phyloP scores from a whole-genome alignment of 1,284 basidiomycete genomes.

The Apiotrichum siamense region DNA sequence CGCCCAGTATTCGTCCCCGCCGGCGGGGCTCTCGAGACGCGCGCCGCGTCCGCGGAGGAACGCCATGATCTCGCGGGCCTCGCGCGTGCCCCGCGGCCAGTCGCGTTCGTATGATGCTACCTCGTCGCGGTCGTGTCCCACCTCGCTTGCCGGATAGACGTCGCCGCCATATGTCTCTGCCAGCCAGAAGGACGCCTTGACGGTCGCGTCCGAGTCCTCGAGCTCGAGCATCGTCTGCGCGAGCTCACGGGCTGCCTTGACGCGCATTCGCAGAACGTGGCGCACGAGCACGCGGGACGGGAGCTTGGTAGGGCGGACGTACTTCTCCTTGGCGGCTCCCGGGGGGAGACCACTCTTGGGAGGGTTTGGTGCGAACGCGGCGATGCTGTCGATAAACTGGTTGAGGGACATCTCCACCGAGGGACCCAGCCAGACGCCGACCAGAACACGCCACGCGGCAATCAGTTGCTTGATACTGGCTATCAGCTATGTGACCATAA shows the following conservation, averaged over 20 bases:
- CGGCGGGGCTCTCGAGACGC: slow-evolving; percentile 22
- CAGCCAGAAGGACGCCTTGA: slow-evolving; percentile 43
- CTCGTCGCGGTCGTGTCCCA: slow-evolving; percentile 17
- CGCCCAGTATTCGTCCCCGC: slow-evolving; percentile 28
- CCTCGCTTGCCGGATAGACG: slow-evolving; percentile 23
- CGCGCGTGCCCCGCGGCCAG: slow-evolving; percentile 30
- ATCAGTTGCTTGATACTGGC: slow-evolving; percentile 61
- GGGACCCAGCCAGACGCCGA: slow-evolving; percentile 82
- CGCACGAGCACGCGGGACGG: slow-evolving; percentile 74
- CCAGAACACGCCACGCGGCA: slow-evolving; percentile 80
- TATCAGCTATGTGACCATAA: neutral
- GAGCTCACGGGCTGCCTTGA: slow-evolving; percentile 68
- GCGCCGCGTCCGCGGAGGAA: slow-evolving; percentile 43
- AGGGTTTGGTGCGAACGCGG: slow-evolving; percentile 36
- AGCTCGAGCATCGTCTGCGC: slow-evolving; percentile 64
- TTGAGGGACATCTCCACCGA: slow-evolving; percentile 71
- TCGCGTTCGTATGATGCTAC: slow-evolving; percentile 30
- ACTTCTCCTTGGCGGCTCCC: slow-evolving; percentile 27
- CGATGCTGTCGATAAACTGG: slow-evolving; percentile 53
- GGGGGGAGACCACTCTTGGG: slow-evolving; percentile 36
- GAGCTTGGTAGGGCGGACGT: slow-evolving; percentile 50
- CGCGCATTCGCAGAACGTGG: slow-evolving; percentile 72
- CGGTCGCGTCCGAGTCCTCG: slow-evolving; percentile 43
- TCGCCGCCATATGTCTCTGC: slow-evolving; percentile 36
- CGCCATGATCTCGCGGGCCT: slow-evolving; percentile 40